These are phyloP conservation scores for Castanospermum australe DNA, from an alignment of 306 rosid genomes.

Conservation along the genomic window DNA sequence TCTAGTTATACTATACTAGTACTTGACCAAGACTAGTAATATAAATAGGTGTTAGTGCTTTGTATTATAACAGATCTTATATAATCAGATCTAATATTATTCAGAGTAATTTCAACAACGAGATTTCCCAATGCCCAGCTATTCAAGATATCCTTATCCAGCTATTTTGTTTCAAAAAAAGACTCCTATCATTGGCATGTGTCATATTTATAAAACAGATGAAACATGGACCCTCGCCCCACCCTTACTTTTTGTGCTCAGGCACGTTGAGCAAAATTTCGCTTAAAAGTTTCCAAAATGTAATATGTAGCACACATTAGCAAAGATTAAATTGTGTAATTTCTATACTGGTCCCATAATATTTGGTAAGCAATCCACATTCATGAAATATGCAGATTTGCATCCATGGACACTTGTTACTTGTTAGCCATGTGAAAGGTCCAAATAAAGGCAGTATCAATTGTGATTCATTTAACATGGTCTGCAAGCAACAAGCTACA, in stretches of 20 bases:
- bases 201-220: neutral
- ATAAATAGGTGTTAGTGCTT: neutral
- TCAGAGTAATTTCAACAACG: neutral
- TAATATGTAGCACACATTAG: neutral
- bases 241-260: neutral
- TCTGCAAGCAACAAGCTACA: constrained; percentile 14
- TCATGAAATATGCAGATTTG: constrained; percentile 5
- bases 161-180: neutral
- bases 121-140: neutral
- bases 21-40: neutral
- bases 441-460: neutral
- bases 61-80: neutral
- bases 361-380: neutral
- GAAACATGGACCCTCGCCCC: neutral
- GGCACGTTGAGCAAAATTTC: neutral
- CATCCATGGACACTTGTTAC: neutral
- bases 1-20: neutral
- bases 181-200: neutral
- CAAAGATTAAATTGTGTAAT: neutral
- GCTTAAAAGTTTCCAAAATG: neutral
- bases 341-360: neutral
- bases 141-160: neutral
- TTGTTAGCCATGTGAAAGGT: neutral
- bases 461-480: neutral
- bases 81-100: neutral